Percentiles rank a stretch among this genome's conserved stretches.
These are phyloP conservation scores for Saccharomycopsis guyanensis DNA, from an alignment of 805 yeast species.

Conservation along the genomic window DNA sequence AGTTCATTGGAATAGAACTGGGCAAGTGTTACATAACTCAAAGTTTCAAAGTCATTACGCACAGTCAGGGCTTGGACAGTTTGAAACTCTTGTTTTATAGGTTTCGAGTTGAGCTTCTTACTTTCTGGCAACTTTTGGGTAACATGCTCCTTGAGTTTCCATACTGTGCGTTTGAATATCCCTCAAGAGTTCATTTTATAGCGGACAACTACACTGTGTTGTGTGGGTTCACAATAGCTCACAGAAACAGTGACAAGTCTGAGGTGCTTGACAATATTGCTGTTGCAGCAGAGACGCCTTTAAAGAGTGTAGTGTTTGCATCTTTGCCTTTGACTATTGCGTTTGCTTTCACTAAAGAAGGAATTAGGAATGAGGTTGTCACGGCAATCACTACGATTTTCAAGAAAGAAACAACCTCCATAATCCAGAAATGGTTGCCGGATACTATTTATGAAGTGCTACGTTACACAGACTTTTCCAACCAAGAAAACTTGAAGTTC, in stretches of 20 bases:
- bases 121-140: constrained; percentile 12
- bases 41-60: constrained; percentile 23
- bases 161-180: constrained; percentile 32
- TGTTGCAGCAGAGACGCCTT: not conserved
- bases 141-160: constrained; percentile 15
- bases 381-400: constrained; percentile 15
- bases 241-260: not conserved
- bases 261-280: not conserved
- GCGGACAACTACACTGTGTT: constrained; percentile 31
- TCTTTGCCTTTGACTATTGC: constrained; percentile 36
- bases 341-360: constrained; percentile 35
- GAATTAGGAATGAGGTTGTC: constrained; percentile 31
- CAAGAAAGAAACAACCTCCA: constrained; percentile 22
- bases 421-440: constrained; percentile 24
- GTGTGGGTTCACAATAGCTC: constrained; percentile 21
- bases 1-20: constrained; percentile 27
- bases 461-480: constrained; percentile 33
- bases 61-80: not conserved
- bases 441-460: constrained; percentile 34
- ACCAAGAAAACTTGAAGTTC: constrained; percentile 21
- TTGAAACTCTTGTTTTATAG: constrained; percentile 1
- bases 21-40: constrained; percentile 28
- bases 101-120: constrained; percentile 9
- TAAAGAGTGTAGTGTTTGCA: constrained; percentile 26
- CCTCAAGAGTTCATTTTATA: constrained; percentile 27